phyloP scores from a whole-genome alignment of 306 rosid genomes.

The Potentilla sterilis region DNA sequence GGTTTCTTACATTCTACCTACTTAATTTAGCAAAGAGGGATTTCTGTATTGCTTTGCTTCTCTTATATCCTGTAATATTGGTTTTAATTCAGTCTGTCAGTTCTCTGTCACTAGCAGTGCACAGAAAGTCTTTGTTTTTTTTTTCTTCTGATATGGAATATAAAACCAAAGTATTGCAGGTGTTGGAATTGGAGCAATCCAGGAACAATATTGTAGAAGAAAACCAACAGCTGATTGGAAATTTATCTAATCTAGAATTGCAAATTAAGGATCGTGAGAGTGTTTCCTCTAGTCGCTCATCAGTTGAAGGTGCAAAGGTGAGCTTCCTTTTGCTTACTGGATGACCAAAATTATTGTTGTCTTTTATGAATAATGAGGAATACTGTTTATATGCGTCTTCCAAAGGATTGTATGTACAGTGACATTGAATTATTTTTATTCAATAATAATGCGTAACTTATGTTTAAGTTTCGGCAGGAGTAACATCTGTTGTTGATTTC shows the following conservation, averaged over 20 bases:
- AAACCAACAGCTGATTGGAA: slow-evolving; percentile 62
- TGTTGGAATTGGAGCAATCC: slow-evolving; percentile 68
- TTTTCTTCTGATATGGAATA: slow-evolving; percentile 79
- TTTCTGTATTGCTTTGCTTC: background rate
- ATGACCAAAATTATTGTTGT: background rate
- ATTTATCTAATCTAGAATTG: slow-evolving; percentile 52
- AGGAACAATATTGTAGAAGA: slow-evolving; percentile 55
- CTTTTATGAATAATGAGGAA: slow-evolving; percentile 13
- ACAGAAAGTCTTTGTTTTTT: slow-evolving; percentile 28
- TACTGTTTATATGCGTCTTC: background rate
- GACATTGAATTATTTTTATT: background rate
- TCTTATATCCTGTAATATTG: slow-evolving; percentile 2
- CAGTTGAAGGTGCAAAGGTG: slow-evolving; percentile 60
- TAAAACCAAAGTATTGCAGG: slow-evolving; percentile 92
- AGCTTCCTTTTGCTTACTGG: slow-evolving; percentile 17
- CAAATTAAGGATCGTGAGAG: slow-evolving; percentile 57
- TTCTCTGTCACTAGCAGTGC: slow-evolving; percentile 30
- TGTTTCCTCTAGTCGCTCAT: slow-evolving; percentile 38
- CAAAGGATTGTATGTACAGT: background rate
- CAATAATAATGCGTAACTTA: background rate
- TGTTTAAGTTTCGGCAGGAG: background rate
- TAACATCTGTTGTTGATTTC: background rate
- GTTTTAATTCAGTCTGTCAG: background rate
- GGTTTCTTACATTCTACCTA: slow-evolving; percentile 1
- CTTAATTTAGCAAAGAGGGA: background rate